phyloP scores from a whole-genome alignment of 1,284 basidiomycete genomes.

The Fomitopsis betulina region DNA sequence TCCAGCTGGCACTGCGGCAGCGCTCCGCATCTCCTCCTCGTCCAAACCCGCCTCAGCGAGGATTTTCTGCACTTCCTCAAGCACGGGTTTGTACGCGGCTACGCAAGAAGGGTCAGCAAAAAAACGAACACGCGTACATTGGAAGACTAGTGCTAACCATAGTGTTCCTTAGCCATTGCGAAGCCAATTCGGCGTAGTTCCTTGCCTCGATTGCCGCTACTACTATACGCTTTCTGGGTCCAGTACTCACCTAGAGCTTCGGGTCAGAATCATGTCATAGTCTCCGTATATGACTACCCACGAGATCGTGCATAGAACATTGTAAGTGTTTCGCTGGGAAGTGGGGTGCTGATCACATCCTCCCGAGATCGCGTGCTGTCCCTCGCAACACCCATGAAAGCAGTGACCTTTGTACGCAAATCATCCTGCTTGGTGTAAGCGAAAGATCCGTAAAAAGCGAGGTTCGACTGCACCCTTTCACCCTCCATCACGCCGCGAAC shows the following conservation, averaged over 20 bases:
- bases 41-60: slow-evolving; percentile 84
- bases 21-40: slow-evolving; percentile 71
- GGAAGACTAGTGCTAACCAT: slow-evolving; percentile 38
- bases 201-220: slow-evolving; percentile 73
- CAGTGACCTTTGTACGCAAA: slow-evolving; percentile 58
- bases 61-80: slow-evolving; percentile 83
- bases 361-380: slow-evolving; percentile 63
- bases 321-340: slow-evolving; percentile 85
- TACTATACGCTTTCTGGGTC: slow-evolving; percentile 67
- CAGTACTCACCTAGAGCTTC: slow-evolving; percentile 65
- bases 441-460: neutral
- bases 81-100: slow-evolving; percentile 73
- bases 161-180: slow-evolving; percentile 62
- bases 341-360: slow-evolving; percentile 77
- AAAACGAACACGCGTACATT: neutral
- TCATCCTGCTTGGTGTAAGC: slow-evolving; percentile 35
- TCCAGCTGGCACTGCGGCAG: slow-evolving; percentile 34
- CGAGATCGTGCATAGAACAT: slow-evolving; percentile 82
- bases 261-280: neutral
- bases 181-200: slow-evolving; percentile 78
- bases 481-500: slow-evolving; percentile 12
- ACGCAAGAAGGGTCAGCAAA: neutral
- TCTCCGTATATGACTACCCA: slow-evolving; percentile 28
- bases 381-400: slow-evolving; percentile 73
- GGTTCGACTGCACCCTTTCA: slow-evolving; percentile 16